These are phyloP conservation scores for Durusdinium trenchii DNA, from an alignment of 73 alveolate species.

Conservation along the genomic window DNA sequence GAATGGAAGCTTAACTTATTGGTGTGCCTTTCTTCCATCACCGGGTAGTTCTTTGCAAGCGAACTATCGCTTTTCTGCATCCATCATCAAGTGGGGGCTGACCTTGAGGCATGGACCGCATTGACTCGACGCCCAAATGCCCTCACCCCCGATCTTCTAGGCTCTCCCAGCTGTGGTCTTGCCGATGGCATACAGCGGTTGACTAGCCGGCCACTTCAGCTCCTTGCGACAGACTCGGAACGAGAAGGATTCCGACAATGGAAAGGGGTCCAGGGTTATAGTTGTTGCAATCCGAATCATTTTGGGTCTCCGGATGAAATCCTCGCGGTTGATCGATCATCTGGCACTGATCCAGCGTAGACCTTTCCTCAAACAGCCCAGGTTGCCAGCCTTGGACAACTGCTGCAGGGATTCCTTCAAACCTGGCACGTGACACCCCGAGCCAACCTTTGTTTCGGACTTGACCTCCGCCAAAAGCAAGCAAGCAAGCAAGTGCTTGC, in stretches of 20 bases:
- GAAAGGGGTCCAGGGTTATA: not conserved
- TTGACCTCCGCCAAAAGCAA: not conserved
- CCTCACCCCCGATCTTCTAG: not conserved
- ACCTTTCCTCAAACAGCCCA: not conserved
- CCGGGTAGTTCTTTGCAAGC: too few relatives aligned
- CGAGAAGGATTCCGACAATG: not conserved
- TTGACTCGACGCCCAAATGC: too few relatives aligned
- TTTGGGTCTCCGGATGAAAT: not conserved
- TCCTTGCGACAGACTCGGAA: conserved; percentile 47
- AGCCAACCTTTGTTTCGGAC: too few relatives aligned
- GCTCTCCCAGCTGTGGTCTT: conserved; percentile 39
- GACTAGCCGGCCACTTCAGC: conserved; percentile 77
- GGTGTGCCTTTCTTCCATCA: too few relatives aligned
- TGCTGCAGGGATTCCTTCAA: conserved; percentile 53
- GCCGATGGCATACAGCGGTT: conserved; percentile 58
- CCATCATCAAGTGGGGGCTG: too few relatives aligned
- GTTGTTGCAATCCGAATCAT: not conserved
- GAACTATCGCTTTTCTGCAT: too few relatives aligned
- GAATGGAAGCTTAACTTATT: too few relatives aligned
- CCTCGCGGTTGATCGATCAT: not conserved
- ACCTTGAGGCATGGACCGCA: too few relatives aligned
- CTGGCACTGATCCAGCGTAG: too few relatives aligned
- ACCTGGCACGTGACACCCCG: conserved; percentile 18
- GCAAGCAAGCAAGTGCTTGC: not conserved
- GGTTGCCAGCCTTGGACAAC: conserved; percentile 28